A percentile compares a stretch with the other conserved stretches of the same genome.
Conservation (phyloP, 1,284 basidiomycete species). For the Coniferiporia weirii region DNA sequence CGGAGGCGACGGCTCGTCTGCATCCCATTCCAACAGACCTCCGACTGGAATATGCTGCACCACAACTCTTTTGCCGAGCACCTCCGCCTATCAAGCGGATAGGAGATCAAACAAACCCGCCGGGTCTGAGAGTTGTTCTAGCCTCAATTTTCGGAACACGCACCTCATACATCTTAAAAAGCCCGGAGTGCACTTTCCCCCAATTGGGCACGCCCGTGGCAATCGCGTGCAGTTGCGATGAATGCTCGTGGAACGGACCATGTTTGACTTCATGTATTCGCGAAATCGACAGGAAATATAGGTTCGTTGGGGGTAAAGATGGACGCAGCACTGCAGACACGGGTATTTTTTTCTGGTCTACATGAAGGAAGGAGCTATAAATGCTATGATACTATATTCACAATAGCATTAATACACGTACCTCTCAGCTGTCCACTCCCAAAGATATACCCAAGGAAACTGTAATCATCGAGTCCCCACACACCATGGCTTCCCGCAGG, state of each 20-base stretch:
- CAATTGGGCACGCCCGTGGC: conserved; percentile 82
- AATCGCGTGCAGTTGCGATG: conserved; percentile 85
- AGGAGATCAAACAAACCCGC: conserved; percentile 1
- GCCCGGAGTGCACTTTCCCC: conserved; percentile 84
- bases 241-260: conserved; percentile 90
- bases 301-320: conserved; percentile 54
- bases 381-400: too few species aligned
- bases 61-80: conserved; percentile 93
- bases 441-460: conserved; percentile 87
- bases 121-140: not conserved
- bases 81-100: conserved; percentile 61
- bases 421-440: conserved; percentile 89
- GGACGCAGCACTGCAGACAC: conserved; percentile 52
- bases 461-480: conserved; percentile 96
- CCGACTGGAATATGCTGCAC: conserved; percentile 93
- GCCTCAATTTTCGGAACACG: conserved; percentile 21
- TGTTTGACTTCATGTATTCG: conserved; percentile 79
- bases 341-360: conserved; percentile 54
- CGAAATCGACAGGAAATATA: conserved; percentile 79
- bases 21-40: conserved; percentile 66
- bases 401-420: conserved; percentile 24
- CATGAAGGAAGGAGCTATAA: not conserved
- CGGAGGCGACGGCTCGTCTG: not conserved
- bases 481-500: conserved; percentile 97
- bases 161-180: conserved; percentile 95